Evolutionary conservation across 495 filamentous ascomycete species (phyloP).

Genomic region (Friedmanniomyces endolithicus): DNA sequence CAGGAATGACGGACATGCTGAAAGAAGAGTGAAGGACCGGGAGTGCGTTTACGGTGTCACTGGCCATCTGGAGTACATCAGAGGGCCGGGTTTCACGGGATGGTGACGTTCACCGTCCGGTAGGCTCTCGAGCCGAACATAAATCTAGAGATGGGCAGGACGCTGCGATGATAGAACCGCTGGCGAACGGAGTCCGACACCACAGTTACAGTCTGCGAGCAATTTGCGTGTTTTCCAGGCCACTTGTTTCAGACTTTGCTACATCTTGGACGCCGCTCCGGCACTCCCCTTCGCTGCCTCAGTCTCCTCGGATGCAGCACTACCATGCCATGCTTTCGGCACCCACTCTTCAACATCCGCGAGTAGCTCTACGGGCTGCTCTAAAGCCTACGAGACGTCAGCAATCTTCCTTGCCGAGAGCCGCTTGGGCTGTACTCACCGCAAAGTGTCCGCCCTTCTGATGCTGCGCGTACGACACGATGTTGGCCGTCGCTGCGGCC

Average conservation of each 20-base stretch:
- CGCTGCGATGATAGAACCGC: too few relatives aligned
- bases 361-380: constrained; percentile 42
- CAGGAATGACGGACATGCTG: background rate
- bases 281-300: too few relatives aligned
- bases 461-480: constrained; percentile 40
- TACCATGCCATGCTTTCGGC: constrained; percentile 28
- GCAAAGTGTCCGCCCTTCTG: constrained; percentile 32
- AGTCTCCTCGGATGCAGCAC: background rate
- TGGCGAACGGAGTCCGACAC: too few relatives aligned
- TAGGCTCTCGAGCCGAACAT: too few relatives aligned
- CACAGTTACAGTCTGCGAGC: too few relatives aligned
- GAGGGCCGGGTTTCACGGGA: background rate
- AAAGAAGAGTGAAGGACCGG: background rate
- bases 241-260: too few relatives aligned
- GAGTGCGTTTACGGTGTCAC: background rate
- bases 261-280: too few relatives aligned
- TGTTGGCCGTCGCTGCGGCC: constrained; percentile 37
- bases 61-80: background rate
- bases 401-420: background rate
- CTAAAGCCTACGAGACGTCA: constrained; percentile 31
- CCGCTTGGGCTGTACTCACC: background rate
- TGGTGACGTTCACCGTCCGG: constrained; percentile 1
- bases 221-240: too few relatives aligned
- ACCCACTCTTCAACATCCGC: constrained; percentile 48
- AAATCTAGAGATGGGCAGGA: too few relatives aligned